A percentile compares a stretch with the other conserved stretches of the same genome.
Evolutionary conservation across 1,284 basidiomycete genomes (phyloP).

Genomic region (Earliella scabrosa): DNA sequence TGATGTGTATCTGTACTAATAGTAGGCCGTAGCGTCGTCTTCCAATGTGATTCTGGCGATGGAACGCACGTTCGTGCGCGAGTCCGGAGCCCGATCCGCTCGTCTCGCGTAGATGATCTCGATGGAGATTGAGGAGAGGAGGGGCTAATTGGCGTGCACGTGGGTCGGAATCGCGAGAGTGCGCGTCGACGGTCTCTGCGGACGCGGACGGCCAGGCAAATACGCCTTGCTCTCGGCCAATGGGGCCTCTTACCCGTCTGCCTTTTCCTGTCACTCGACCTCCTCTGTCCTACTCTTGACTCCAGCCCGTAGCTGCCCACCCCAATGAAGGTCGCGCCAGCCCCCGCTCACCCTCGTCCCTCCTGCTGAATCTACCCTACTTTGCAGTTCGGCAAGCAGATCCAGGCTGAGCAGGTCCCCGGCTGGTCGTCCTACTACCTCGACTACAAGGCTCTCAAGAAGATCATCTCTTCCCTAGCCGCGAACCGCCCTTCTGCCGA

Average conservation of each 20-base stretch:
- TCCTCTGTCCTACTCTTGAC: not conserved
- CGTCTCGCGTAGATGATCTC: slow-evolving; percentile 25
- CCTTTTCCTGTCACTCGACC: slow-evolving; percentile 8
- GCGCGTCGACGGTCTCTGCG: too few species aligned
- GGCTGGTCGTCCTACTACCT: slow-evolving; percentile 97
- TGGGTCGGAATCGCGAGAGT: slow-evolving; percentile 12
- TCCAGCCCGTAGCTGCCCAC: slow-evolving; percentile 4
- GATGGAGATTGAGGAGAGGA: slow-evolving; percentile 7
- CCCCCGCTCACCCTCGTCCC: slow-evolving; percentile 6
- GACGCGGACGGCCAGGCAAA: too few species aligned
- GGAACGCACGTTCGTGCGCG: slow-evolving; percentile 36
- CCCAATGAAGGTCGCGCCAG: slow-evolving; percentile 40
- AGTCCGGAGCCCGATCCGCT: slow-evolving; percentile 5
- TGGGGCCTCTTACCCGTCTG: slow-evolving; percentile 8
- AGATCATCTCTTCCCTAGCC: slow-evolving; percentile 98
- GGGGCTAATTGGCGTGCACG: slow-evolving; percentile 22
- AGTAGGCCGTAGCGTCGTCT: not conserved
- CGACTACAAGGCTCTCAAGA: slow-evolving; percentile 98
- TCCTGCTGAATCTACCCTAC: slow-evolving; percentile 19
- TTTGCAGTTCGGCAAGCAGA: slow-evolving; percentile 95
- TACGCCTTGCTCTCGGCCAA: slow-evolving; percentile 7
- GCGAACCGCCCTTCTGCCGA: slow-evolving; percentile 90
- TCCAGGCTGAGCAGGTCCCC: slow-evolving; percentile 95
- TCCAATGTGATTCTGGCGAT: slow-evolving; percentile 21
- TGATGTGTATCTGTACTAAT: slow-evolving; percentile 39